Evolutionary conservation across 2,329 filamentous ascomycete species (phyloP), one percentile per base, ranked within the genome.

Genomic region (Aureobasidium sp.): DNA sequence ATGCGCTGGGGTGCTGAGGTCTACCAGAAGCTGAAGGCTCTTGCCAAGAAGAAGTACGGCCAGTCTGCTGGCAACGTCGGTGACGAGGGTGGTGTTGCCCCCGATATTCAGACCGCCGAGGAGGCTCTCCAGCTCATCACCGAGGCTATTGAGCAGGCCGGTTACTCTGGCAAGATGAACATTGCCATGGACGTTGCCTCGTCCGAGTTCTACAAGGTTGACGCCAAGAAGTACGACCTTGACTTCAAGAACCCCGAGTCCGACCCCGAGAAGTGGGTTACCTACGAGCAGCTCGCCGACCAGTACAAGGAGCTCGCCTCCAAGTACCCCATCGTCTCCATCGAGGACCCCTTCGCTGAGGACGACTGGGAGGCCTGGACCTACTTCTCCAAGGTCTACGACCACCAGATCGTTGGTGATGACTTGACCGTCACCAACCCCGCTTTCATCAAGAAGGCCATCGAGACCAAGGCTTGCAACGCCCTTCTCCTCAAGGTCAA

Each of bases 241-340:
- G 94, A 97, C 88, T 99, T 97, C 90, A 97, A 99, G 90, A 99
- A 99, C 87, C 93, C 94, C 73, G 88, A 97, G 67, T 94, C 89
- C 77, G 94, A 99, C 83, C 84, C 87, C 75, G 84, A 80, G 83
- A 97, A 99, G 87, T 97, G 94, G 94, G 84, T 99, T 83, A 96
- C 90, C 71, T 97, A 97, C 81, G 91, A 97, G 84, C 84, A 99
- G 82, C 89, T 99, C 66, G 93, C 94, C 75, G 87, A 88, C 74
- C 82, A 95, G 72, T 97, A 99, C 87, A 86, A 89, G 77, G 82
- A 87, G 51, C 87, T 99, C 66, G 84, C 85, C 76, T 84, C 87
- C 84, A 97, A 96, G 83, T 99, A 99, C 84, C 93, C 94, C 73
- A 99, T 99, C 74, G 91, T 97, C 81, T 90, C 86, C 79, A 97